Evolutionary conservation across 768 basidiomycete genomes (phyloP).

Genomic region (Phanerochaete sordida): DNA sequence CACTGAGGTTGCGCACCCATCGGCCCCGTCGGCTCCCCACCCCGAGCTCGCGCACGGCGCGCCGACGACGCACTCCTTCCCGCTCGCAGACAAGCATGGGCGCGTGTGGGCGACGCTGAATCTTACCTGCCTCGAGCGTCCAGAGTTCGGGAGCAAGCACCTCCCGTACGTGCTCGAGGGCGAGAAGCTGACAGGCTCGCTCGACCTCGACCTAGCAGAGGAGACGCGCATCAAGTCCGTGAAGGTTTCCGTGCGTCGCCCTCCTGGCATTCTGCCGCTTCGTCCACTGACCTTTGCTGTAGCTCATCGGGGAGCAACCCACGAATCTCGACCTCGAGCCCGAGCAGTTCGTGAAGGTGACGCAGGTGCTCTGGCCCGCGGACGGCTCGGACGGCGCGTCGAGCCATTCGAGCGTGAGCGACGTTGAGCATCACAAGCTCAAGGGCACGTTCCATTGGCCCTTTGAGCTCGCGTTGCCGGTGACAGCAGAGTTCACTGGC

Average conservation of each 20-base stretch:
- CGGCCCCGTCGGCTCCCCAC: background rate
- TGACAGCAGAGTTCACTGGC: constrained; percentile 8
- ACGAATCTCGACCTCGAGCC: background rate
- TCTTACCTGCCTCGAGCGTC: background rate
- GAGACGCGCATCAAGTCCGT: constrained; percentile 8
- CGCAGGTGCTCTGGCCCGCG: constrained; percentile 11
- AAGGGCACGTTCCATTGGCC: constrained; percentile 16
- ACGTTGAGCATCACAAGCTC: background rate
- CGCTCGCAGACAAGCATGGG: background rate
- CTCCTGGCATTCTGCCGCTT: background rate
- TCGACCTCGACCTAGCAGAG: constrained; percentile 7
- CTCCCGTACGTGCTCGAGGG: constrained; percentile 11
- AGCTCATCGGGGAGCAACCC: constrained; percentile 10
- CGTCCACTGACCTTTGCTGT: background rate
- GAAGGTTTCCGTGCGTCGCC: background rate
- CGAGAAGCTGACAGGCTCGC: background rate
- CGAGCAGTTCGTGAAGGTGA: constrained; percentile 1
- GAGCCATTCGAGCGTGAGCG: background rate
- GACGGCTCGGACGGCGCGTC: background rate
- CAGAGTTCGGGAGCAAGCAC: background rate
- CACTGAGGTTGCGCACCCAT: background rate
- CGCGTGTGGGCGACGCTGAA: constrained; percentile 2
- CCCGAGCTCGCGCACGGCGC: background rate
- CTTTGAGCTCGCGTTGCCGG: constrained; percentile 17
- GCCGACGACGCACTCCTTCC: constrained; percentile 1